phyloP scores from a whole-genome alignment of 805 yeast genomes.

The Cyberlindnera saturnus region DNA sequence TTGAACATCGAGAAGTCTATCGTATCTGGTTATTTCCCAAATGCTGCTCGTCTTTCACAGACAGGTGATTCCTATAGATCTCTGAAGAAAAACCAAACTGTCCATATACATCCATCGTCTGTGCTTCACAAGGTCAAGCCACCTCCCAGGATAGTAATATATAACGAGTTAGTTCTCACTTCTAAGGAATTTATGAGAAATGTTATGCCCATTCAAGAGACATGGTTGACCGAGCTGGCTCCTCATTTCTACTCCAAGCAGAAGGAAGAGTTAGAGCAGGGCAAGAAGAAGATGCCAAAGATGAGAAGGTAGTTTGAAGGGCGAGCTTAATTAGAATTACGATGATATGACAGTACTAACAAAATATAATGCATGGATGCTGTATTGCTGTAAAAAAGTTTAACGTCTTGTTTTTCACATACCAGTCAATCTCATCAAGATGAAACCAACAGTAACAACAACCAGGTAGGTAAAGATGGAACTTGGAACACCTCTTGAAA shows the following conservation, averaged over 20 bases:
- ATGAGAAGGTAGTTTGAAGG: conserved; percentile 5
- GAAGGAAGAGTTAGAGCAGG: conserved; percentile 15
- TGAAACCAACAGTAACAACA: conserved; percentile 75
- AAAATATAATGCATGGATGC: no score
- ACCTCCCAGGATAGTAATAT: conserved; percentile 67
- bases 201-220: conserved; percentile 64
- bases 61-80: conserved; percentile 65
- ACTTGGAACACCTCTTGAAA: conserved; percentile 86
- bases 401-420: conserved; percentile 2
- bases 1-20: conserved; percentile 78
- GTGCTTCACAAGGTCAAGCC: conserved; percentile 58
- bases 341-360: neutral
- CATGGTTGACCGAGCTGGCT: conserved; percentile 71
- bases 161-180: conserved; percentile 80
- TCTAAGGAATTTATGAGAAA: conserved; percentile 85
- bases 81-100: conserved; percentile 62
- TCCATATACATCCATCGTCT: conserved; percentile 82
- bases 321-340: neutral
- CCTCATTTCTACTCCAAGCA: conserved; percentile 39
- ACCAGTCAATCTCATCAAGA: conserved; percentile 55
- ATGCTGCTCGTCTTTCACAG: conserved; percentile 81
- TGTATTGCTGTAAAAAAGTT: neutral
- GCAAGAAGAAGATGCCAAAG: conserved; percentile 16
- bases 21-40: conserved; percentile 92
- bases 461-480: conserved; percentile 69